Percentiles rank a stretch among this genome's conserved stretches.
Evolutionary conservation across 2,329 filamentous ascomycete genomes (phyloP).

Genomic region (Leptographium galeiforme): DNA sequence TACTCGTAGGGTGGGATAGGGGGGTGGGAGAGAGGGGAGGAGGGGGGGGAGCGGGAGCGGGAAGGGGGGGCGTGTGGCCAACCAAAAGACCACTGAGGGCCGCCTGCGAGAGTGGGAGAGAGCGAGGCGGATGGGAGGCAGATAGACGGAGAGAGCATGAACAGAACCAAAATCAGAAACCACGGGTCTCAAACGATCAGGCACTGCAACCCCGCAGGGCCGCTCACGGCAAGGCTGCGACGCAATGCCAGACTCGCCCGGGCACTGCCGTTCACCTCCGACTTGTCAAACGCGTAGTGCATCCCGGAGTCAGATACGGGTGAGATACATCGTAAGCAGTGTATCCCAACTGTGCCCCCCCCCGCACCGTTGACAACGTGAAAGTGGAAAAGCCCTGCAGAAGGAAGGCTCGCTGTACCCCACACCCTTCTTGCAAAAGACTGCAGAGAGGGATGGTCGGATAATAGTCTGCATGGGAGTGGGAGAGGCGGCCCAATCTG

Average conservation of each 20-base stretch:
- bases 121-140: too few species aligned
- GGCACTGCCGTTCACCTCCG: too few species aligned
- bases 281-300: too few species aligned
- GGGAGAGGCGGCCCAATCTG: conserved; percentile 10
- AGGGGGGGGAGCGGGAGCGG: too few species aligned
- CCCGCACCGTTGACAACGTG: background rate
- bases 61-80: too few species aligned
- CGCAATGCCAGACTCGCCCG: background rate
- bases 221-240: background rate
- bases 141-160: too few species aligned
- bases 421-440: background rate
- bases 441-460: background rate
- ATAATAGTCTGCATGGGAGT: background rate
- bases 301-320: too few species aligned
- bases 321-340: background rate
- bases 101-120: too few species aligned
- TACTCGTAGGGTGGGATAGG: too few species aligned
- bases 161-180: background rate
- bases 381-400: background rate
- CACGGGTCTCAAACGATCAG: background rate
- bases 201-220: conserved; percentile 5
- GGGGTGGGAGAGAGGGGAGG: too few species aligned
- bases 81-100: too few species aligned
- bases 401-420: background rate
- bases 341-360: background rate